phyloP scores from a whole-genome alignment of 441 rosid species.

The Hura crepitans region DNA sequence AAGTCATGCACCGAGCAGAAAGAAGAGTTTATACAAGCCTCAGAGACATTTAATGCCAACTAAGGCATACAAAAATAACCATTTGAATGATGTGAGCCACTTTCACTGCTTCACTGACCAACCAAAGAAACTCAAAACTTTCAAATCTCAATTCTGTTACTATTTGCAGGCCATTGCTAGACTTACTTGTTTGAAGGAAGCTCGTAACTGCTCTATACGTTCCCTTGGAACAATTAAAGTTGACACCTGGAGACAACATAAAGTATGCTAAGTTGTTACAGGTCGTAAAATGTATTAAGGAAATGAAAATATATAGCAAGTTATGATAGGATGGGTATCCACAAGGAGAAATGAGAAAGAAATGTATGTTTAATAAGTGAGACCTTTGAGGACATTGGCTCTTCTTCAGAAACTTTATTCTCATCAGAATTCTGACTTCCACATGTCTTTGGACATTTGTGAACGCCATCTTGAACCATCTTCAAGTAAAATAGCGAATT shows the following conservation, averaged over 20 bases:
- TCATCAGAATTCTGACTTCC: slow-evolving; percentile 29
- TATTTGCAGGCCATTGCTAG: slow-evolving; percentile 2
- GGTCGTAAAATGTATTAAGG: slow-evolving; percentile 1
- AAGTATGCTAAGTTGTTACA: slow-evolving; percentile 8
- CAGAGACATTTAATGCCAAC: too few relatives aligned
- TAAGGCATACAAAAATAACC: too few relatives aligned
- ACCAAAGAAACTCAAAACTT: neutral
- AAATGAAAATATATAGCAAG: neutral
- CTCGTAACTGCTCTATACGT: slow-evolving; percentile 25
- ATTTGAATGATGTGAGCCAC: too few relatives aligned
- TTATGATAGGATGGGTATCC: neutral
- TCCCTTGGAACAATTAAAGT: slow-evolving; percentile 23
- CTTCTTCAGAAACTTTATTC: slow-evolving; percentile 45
- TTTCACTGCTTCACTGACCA: too few relatives aligned
- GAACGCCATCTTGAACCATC: slow-evolving; percentile 70
- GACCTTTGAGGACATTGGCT: slow-evolving; percentile 37
- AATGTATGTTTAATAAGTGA: slow-evolving; percentile 10
- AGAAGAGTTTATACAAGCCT: too few relatives aligned
- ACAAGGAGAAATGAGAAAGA: slow-evolving; percentile 6
- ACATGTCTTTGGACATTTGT: slow-evolving; percentile 46
- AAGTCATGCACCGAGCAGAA: neutral
- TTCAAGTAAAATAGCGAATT: slow-evolving; percentile 30
- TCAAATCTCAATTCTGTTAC: neutral
- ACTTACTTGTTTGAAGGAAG: slow-evolving; percentile 39
- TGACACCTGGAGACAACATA: slow-evolving; percentile 30